Evolutionary conservation across 2,329 filamentous ascomycete species (phyloP), one percentile per base, ranked within the genome.

Genomic region (Curvularia sp.): DNA sequence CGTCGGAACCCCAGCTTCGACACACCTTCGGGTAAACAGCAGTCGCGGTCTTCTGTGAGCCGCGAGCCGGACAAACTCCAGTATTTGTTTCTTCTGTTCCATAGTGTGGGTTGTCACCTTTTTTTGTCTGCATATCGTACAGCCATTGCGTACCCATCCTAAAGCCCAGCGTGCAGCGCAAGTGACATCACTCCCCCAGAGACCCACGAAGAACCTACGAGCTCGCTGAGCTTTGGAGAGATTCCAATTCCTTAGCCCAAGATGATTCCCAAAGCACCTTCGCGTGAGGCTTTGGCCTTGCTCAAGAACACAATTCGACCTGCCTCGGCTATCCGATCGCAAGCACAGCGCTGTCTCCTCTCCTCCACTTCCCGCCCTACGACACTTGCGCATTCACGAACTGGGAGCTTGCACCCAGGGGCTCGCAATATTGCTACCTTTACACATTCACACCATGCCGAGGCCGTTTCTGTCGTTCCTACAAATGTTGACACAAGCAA

Each of bases 391-490:
- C 68, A 60, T 19, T 30, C 60, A 1, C 66, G 64, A 15, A 69
- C 53, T 27, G 51, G 60, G 12, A 49, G 49, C 5, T 48, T 64
- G 0, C 60, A 53, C 19, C 60, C 66, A 30, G 48, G 55, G 5
- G 38, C 61, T 13, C 64, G 74, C 13, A 61, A 56, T n/a, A 83
- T 90, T 67, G 90, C 93, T 58, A 92, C 86, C 42, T 93, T 96
- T 77, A 91, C 90, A 8, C 86, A 92, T 60, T 86, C 89, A 2
- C 87, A 93, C 77, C 92, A 97, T 80, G 91, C 92, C 34, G 86
- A 86, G 62, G 89, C 92, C 54, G 89, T 97, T 61, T 97, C 93
- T 6, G 84, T 92, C 42, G 82, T 98, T 32, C 90, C 87, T 60
- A 91, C 87, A 36, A 81, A 84, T 43, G 85, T 97, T 66, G 94